phyloP scores from a whole-genome alignment of 768 basidiomycete species.

The Rhizopogon salebrosus region DNA sequence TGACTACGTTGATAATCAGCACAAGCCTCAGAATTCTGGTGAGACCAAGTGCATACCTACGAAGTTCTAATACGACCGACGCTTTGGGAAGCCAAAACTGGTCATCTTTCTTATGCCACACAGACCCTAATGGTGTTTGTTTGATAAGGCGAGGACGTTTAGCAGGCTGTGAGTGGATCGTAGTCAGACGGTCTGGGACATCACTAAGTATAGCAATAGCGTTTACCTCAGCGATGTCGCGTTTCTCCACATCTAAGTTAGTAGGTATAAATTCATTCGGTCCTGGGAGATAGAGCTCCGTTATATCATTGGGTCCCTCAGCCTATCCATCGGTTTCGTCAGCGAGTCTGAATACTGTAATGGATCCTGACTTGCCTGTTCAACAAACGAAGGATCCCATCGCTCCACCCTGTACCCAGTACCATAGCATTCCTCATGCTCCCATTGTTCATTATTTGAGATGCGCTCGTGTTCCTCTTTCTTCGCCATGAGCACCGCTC shows the following conservation, averaged over 20 bases:
- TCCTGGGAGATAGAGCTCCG: slow-evolving; percentile 71
- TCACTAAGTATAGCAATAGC: slow-evolving; percentile 3
- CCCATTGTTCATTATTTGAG: slow-evolving; percentile 51
- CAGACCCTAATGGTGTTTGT: slow-evolving; percentile 61
- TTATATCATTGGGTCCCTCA: slow-evolving; percentile 53
- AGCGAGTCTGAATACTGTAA: background rate
- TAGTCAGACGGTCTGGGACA: background rate
- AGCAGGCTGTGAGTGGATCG: slow-evolving; percentile 47
- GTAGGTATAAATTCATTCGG: slow-evolving; percentile 91
- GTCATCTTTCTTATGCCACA: slow-evolving; percentile 99
- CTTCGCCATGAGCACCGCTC: slow-evolving; percentile 78
- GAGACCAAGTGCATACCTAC: slow-evolving; percentile 44
- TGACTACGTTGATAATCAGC: slow-evolving; percentile 36
- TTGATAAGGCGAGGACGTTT: slow-evolving; percentile 72
- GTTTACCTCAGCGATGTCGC: slow-evolving; percentile 56
- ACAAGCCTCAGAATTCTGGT: background rate
- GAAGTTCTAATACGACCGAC: slow-evolving; percentile 65
- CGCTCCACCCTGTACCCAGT: slow-evolving; percentile 79
- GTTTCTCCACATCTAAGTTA: slow-evolving; percentile 79
- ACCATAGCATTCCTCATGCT: slow-evolving; percentile 87
- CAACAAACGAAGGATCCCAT: slow-evolving; percentile 59
- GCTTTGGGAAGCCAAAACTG: slow-evolving; percentile 94
- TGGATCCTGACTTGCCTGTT: slow-evolving; percentile 33
- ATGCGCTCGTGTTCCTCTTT: slow-evolving; percentile 56
- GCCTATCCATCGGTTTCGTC: slow-evolving; percentile 39